These are phyloP conservation scores for Neurospora sp. DNA, from an alignment of 495 filamentous ascomycete species.

Conservation along the genomic window DNA sequence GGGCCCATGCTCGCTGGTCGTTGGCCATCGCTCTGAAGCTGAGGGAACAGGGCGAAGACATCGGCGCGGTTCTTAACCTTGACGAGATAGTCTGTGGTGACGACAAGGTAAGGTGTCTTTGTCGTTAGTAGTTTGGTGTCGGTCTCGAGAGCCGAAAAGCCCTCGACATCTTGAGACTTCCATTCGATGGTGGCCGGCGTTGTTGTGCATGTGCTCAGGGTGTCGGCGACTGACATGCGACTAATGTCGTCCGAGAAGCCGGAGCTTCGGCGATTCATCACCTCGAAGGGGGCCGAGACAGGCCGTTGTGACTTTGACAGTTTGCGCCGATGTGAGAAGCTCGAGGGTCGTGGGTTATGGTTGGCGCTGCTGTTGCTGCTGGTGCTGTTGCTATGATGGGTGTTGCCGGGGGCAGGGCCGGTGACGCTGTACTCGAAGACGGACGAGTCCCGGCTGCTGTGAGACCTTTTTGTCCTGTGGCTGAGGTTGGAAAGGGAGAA, in stretches of 20 bases:
- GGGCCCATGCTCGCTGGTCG: slow-evolving; percentile 3
- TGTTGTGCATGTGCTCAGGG: slow-evolving; percentile 5
- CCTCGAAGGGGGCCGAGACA: slow-evolving; percentile 8
- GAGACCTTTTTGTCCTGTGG: slow-evolving; percentile 11
- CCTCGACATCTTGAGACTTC: slow-evolving; percentile 30
- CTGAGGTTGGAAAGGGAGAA: slow-evolving; percentile 21
- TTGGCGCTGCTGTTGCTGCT: slow-evolving; percentile 2
- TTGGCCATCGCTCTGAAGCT: slow-evolving; percentile 11
- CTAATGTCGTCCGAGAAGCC: slow-evolving; percentile 17
- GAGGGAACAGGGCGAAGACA: slow-evolving; percentile 33
- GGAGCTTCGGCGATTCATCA: slow-evolving; percentile 14
- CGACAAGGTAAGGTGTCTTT: slow-evolving; percentile 82
- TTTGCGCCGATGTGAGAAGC: slow-evolving; percentile 7
- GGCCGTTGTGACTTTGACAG: slow-evolving; percentile 17
- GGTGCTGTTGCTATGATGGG: neutral
- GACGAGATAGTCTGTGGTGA: slow-evolving; percentile 74
- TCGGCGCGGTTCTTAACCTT: slow-evolving; percentile 70
- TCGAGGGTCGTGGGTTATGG: neutral
- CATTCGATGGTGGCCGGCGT: slow-evolving; percentile 17
- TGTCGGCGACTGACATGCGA: slow-evolving; percentile 17
- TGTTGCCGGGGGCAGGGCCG: slow-evolving; percentile 1
- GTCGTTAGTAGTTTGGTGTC: slow-evolving; percentile 72
- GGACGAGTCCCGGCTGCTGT: slow-evolving; percentile 10
- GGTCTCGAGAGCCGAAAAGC: slow-evolving; percentile 67
- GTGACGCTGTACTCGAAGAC: neutral